A percentile compares a stretch with the other conserved stretches of the same genome.
phyloP scores from a whole-genome alignment of 2,329 filamentous ascomycete species.

The Tolypocladium ovalisporum region DNA sequence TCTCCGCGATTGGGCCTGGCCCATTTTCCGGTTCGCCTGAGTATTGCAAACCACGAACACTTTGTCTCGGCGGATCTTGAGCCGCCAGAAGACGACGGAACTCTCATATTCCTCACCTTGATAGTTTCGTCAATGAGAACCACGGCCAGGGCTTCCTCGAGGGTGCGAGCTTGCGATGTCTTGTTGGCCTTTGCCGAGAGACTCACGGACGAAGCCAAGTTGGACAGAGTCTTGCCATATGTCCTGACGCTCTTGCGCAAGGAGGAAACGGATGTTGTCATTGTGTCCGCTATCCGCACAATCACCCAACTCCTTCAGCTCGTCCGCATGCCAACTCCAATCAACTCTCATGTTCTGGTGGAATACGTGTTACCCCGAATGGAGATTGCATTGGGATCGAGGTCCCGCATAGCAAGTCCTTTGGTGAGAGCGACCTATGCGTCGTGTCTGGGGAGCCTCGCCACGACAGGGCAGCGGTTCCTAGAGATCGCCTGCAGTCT shows the following conservation, averaged over 20 bases:
- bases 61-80: conserved; percentile 49
- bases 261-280: conserved; percentile 75
- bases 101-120: conserved; percentile 81
- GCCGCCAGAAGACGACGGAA: conserved; percentile 70
- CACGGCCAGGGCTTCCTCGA: conserved; percentile 78
- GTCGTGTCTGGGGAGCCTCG: conserved; percentile 79
- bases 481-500: conserved; percentile 86
- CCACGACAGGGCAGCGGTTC: conserved; percentile 73
- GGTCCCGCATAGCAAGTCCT: conserved; percentile 40
- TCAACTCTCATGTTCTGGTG: conserved; percentile 58
- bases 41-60: conserved; percentile 77
- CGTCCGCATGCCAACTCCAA: conserved; percentile 75
- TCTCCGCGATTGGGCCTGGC: conserved; percentile 38
- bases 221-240: conserved; percentile 88
- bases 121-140: conserved; percentile 83
- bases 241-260: conserved; percentile 64
- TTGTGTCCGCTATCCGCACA: conserved; percentile 73
- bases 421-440: conserved; percentile 86
- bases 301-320: conserved; percentile 82
- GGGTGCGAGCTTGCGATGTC: conserved; percentile 81
- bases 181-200: conserved; percentile 84
- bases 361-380: conserved; percentile 58
- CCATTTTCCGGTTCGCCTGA: conserved; percentile 72
- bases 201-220: conserved; percentile 87
- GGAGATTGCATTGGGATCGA: conserved; percentile 39